Conservation (phyloP, 1,139 yeast genomes). For the Schizosaccharomyces versatilis region DNA sequence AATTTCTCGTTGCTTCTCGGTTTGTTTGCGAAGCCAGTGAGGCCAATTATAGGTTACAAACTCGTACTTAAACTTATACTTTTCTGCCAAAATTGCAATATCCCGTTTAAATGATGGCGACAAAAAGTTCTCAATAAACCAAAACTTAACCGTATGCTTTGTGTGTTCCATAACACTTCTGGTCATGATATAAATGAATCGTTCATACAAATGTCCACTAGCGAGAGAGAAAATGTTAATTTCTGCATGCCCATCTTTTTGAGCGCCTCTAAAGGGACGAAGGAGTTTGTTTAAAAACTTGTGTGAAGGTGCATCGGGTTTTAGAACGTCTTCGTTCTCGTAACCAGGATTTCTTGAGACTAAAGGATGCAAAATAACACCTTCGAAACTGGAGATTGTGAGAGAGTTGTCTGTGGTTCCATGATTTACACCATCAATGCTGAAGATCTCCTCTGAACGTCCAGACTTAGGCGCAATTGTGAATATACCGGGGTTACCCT, state of each 20-base stretch:
- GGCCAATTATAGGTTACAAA: constrained; percentile 82
- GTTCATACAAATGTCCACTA: constrained; percentile 56
- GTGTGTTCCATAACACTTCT: constrained; percentile 49
- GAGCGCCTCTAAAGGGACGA: constrained; percentile 1
- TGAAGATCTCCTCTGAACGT: constrained; percentile 23
- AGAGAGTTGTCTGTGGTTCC: constrained; percentile 7
- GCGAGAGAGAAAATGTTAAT: constrained; percentile 71
- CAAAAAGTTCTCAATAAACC: constrained; percentile 65
- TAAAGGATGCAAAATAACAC: constrained; percentile 27
- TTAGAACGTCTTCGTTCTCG: constrained; percentile 22
- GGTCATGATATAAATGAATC: constrained; percentile 54
- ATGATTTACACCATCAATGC: constrained; percentile 18
- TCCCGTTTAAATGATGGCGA: constrained; percentile 43
- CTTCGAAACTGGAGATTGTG: constrained; percentile 21
- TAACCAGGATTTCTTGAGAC: constrained; percentile 26
- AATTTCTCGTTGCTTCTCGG: constrained; percentile 52
- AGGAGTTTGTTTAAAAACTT: neutral
- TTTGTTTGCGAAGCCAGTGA: constrained; percentile 55
- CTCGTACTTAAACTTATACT: constrained; percentile 43
- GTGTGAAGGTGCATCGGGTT: constrained; percentile 5
- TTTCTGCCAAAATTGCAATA: constrained; percentile 39
- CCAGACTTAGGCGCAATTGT: constrained; percentile 26
- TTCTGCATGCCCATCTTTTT: constrained; percentile 26
- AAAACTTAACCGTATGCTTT: constrained; percentile 45
- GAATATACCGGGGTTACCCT: constrained; percentile 50